These are phyloP conservation scores for Collybia sp. DNA, from an alignment of 768 basidiomycete species.

Conservation along the genomic window DNA sequence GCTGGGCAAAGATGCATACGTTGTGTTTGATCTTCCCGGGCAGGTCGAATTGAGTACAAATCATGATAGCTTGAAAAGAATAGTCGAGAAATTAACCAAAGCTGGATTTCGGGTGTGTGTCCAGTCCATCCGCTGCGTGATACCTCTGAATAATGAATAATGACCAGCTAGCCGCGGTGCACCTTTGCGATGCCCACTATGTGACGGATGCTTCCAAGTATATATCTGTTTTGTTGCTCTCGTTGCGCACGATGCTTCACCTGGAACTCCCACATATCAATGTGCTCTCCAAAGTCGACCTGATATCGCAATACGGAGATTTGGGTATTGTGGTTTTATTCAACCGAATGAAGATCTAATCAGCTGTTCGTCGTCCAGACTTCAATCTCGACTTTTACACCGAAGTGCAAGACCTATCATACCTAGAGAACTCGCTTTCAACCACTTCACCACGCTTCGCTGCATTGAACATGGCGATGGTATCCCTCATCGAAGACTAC, in stretches of 20 bases:
- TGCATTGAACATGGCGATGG: slow-evolving; percentile 84
- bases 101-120: slow-evolving; percentile 76
- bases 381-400: slow-evolving; percentile 99
- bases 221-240: slow-evolving; percentile 85
- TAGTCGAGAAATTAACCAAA: slow-evolving; percentile 70
- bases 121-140: background rate
- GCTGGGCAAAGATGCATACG: slow-evolving; percentile 71
- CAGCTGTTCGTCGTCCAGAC: slow-evolving; percentile 39
- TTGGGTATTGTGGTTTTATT: slow-evolving; percentile 51
- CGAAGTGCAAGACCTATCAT: slow-evolving; percentile 92
- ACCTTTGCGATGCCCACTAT: slow-evolving; percentile 96
- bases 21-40: slow-evolving; percentile 94
- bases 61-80: slow-evolving; percentile 82
- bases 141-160: no score
- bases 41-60: slow-evolving; percentile 98
- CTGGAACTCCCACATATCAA: slow-evolving; percentile 98
- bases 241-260: slow-evolving; percentile 96
- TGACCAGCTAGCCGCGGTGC: slow-evolving; percentile 82
- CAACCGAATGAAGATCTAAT: slow-evolving; percentile 1
- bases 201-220: slow-evolving; percentile 96
- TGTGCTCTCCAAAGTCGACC: slow-evolving; percentile 92
- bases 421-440: slow-evolving; percentile 74
- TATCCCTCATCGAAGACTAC: slow-evolving; percentile 92
- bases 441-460: slow-evolving; percentile 63
- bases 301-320: slow-evolving; percentile 87